Evolutionary conservation across 2,329 filamentous ascomycete species (phyloP), one percentile per base, ranked within the genome.

Genomic region (Fusarium decemcellulare): DNA sequence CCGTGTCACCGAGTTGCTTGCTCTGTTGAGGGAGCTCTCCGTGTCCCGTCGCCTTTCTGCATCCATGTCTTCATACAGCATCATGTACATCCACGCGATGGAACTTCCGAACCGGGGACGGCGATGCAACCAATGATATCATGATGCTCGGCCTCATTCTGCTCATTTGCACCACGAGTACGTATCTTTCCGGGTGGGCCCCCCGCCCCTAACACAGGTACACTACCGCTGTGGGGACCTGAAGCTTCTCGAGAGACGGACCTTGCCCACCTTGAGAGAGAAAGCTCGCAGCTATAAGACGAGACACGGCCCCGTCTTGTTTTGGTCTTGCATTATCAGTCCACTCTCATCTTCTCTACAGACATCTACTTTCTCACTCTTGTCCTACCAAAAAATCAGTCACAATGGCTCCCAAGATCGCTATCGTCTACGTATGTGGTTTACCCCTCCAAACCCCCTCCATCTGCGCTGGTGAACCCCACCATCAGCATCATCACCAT

Each of bases 371-470:
- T 59, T 48, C 63, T 42, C 39, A 50, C 8, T 34, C 60, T 61
- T 61, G 64, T 55, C 34, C 14, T 34, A 48, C 46, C 10, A 23
- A 67, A 68, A 63, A 23, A 23, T 65, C 60, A 67, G 55, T 67
- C 85, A 87, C 76, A 77, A 97, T 97, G 94, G 93, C 93, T 84
- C 93, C 93, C 81, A 97, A 93, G 86, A 89, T 97, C 79, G 94
- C 94, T 76, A 96, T 97, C 83, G 90, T 97, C 81, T 97, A 90
- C 82, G 93, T 95, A 87, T 74, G 92, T 88, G 48, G 37, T 61
- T 47, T 12, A 55, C 50, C 65, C 57, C 51, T 56, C 51, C 43
- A 60, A 23, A 4, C 54, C 40, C 46, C 42, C 63, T 52, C 53
- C 46, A 16, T 11, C 16, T 23, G 34, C 54, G 23, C 23, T 23